Evolutionary conservation across 1,284 basidiomycete genomes (phyloP).

Genomic region (Cryptococcus sp.): DNA sequence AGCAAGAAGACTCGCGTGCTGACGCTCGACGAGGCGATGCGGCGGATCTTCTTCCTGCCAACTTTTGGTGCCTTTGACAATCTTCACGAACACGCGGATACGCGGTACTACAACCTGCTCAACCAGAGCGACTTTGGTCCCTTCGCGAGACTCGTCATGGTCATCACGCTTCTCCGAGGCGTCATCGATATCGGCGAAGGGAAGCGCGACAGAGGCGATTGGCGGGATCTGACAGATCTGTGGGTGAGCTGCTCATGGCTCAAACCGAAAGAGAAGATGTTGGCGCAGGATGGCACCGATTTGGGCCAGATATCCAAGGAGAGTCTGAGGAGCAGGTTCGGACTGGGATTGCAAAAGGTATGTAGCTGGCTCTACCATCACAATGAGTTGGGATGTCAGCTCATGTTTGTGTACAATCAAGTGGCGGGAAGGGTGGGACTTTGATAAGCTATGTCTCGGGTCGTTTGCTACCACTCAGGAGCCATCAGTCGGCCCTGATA

Average conservation of each 20-base stretch:
- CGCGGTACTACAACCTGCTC: slow-evolving; percentile 42
- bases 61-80: slow-evolving; percentile 44
- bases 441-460: slow-evolving; percentile 49
- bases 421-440: slow-evolving; percentile 57
- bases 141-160: slow-evolving; percentile 53
- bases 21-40: slow-evolving; percentile 50
- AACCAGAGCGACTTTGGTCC: slow-evolving; percentile 50
- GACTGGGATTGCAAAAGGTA: slow-evolving; percentile 43
- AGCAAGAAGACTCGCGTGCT: slow-evolving; percentile 42
- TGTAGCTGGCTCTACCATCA: slow-evolving; percentile 8
- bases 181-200: slow-evolving; percentile 55
- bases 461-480: neutral
- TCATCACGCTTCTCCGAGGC: slow-evolving; percentile 53
- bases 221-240: slow-evolving; percentile 52
- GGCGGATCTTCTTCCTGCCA: slow-evolving; percentile 48
- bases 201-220: slow-evolving; percentile 50
- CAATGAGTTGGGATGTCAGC: neutral
- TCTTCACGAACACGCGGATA: slow-evolving; percentile 38
- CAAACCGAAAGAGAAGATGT: slow-evolving; percentile 32
- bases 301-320: slow-evolving; percentile 37
- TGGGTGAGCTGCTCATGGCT: slow-evolving; percentile 47
- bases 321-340: slow-evolving; percentile 37
- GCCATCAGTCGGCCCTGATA: neutral
- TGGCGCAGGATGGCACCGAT: slow-evolving; percentile 38
- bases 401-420: slow-evolving; percentile 12